These are phyloP conservation scores for Coemansia sp. DNA, from an alignment of 192 early-diverging fungal species.

Conservation along the genomic window DNA sequence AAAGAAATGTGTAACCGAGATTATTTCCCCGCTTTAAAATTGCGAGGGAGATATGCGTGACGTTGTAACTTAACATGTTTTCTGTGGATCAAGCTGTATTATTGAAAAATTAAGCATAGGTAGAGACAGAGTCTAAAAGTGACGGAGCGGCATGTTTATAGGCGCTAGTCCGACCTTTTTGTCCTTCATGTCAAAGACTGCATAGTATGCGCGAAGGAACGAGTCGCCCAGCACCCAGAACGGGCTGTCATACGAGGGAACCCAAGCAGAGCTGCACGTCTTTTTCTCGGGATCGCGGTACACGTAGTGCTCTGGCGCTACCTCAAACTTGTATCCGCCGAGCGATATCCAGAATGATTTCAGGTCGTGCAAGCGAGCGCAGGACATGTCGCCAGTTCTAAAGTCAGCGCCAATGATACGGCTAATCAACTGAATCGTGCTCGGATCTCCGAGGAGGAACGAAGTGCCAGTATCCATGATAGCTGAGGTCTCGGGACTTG, in stretches of 20 bases:
- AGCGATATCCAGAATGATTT: slow-evolving; percentile 54
- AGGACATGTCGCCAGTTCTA: slow-evolving; percentile 53
- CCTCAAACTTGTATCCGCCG: slow-evolving; percentile 53
- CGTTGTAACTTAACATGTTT: not conserved
- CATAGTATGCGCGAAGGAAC: slow-evolving; percentile 55
- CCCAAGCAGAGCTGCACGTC: slow-evolving; percentile 54
- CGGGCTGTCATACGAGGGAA: slow-evolving; percentile 53
- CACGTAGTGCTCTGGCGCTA: slow-evolving; percentile 49
- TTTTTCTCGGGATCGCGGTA: slow-evolving; percentile 49
- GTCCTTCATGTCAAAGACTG: slow-evolving; percentile 56
- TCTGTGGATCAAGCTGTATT: not conserved
- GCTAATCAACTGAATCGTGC: slow-evolving; percentile 50
- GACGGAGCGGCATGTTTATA: slow-evolving; percentile 53
- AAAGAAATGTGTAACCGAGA: not conserved
- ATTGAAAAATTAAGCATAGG: not conserved
- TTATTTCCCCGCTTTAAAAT: not conserved
- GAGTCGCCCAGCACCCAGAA: slow-evolving; percentile 59
- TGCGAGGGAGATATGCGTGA: not conserved
- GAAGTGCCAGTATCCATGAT: slow-evolving; percentile 56
- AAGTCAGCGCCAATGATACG: slow-evolving; percentile 58
- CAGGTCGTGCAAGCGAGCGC: slow-evolving; percentile 36
- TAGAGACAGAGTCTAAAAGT: slow-evolving; percentile 16
- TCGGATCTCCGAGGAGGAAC: slow-evolving; percentile 52
- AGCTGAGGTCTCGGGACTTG: slow-evolving; percentile 45
- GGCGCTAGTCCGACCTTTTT: slow-evolving; percentile 55